Base-by-base conservation (phyloP, 805 yeast species). In the Metschnikowia amazonensis region DNA sequence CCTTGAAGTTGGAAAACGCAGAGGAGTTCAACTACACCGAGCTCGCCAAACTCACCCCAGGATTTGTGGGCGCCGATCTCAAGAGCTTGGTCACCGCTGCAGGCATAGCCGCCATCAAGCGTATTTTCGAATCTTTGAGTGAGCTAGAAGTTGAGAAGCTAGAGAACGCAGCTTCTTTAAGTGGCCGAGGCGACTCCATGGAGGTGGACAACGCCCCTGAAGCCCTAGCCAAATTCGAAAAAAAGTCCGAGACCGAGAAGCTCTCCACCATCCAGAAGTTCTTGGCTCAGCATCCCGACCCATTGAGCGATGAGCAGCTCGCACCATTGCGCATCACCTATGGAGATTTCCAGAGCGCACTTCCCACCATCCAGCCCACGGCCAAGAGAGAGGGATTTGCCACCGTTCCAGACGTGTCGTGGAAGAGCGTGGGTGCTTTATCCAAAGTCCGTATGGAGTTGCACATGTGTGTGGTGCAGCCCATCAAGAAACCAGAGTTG, bases 371-470 rank as follows among this genome's bases (percentile, higher is more conserved):
- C 36, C 99, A 94, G 67, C 99, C 99, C 9, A 88, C 97, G 0
- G 96, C 97, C 1, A 92, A 90, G 60, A 83, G 99, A 63, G 99
- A 94, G 72, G 99, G 99, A 0, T 94, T 94, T 67, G 97, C 99
- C 0, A 94, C 98, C 0, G 95, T 94, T 10, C 99, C 99, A 0
- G 98, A 94, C 62, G 97, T 94, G 3, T 82, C 95, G 5, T 94
- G 99, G 99, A 78, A 83, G 5, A 86, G 84, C 60, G 96, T 94
- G 29, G 99, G 99, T 51, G 99, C 98, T 0, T 72, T 94, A 49
- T 67, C 79, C 6, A 75, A 79, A 14, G 82, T 89, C 29, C 76
- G 99, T 55, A 83, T 88, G 62, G 98, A 94, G 63, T 72, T 94
- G 25, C 96, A 94, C 60, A 89, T 89, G 94, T 96, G 98, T 11